Base-by-base conservation (phyloP, 805 yeast species). In the Saitoella complicata region DNA sequence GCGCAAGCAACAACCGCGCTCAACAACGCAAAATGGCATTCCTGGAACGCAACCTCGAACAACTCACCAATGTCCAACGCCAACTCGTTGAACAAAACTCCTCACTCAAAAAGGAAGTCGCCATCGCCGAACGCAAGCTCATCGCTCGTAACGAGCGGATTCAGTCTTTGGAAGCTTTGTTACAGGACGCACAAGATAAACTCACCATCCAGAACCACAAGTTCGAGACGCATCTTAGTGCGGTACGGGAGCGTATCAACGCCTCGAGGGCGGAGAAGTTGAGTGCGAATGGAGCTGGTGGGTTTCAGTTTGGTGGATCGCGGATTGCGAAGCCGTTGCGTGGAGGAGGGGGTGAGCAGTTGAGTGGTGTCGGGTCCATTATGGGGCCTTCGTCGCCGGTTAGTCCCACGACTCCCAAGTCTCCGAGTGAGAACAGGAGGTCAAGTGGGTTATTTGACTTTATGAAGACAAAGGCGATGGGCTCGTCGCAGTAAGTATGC, bases 11-110 rank as follows among this genome's bases (percentile, higher is more conserved):
- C n/a, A 41, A 51, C 40, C 54, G 55, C 43, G 51, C 50, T 31
- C 63, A 60, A 46, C 72, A 69, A 40, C 68, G 70, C 50, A 72
- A 72, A 51, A 56, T 75, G 31, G 64, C 69, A 40, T 68, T 72
- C 7, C 58, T 80, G 44, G 83, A 78, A 52, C 67, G 69, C 41
- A 69, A 83, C 1, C 60, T 80, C 12, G 71, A 70, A 39, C 76
- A 70, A 48, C 67, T 80, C 49, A 67, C 72, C 12, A 65, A 63
- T n/a, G 76, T 77, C 45, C 67, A 80, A 45, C 68, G 68, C 42
- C 81, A 79, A 48, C 69, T 78, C 32, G 79, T 77, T 48, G 58
- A 66, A n/a, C 78, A 77, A 55, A 80, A 80, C 55, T 60, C 67
- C 32, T 64, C 70, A 42, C 60, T 80, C 33, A 66, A 72, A 42